A percentile compares a stretch with the other conserved stretches of the same genome.
Evolutionary conservation across 495 filamentous ascomycete species (phyloP).

Genomic region (Ascodesmis nigricans): DNA sequence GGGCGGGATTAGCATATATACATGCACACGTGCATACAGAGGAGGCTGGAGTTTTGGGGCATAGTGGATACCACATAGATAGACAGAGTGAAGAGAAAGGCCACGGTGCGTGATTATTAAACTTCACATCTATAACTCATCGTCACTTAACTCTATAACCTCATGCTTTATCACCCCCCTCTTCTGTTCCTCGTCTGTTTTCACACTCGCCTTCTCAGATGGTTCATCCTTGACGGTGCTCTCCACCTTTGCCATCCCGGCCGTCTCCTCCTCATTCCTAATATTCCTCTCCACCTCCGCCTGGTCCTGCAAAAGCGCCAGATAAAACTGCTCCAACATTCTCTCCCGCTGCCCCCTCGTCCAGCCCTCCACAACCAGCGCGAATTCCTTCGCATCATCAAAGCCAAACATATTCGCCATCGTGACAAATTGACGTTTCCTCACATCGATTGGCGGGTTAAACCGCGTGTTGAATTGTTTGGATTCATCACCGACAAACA

Average conservation of each 20-base stretch:
- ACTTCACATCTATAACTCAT: no score
- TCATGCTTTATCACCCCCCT: background rate
- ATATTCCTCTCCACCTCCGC: constrained; percentile 25
- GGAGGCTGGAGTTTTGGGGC: no score
- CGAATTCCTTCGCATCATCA: constrained; percentile 60
- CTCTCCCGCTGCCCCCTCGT: constrained; percentile 64
- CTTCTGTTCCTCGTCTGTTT: background rate
- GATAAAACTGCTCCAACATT: constrained; percentile 67
- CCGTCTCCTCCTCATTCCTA: constrained; percentile 13
- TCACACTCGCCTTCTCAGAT: constrained; percentile 1
- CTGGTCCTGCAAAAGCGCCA: constrained; percentile 27
- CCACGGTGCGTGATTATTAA: no score
- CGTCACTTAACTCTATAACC: no score
- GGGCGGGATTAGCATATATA: no score
- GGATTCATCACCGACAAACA: constrained; percentile 24
- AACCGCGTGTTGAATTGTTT: constrained; percentile 31
- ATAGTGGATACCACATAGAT: no score
- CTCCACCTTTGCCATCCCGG: background rate
- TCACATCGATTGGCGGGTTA: constrained; percentile 52
- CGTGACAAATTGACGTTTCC: constrained; percentile 65
- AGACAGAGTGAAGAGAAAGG: no score
- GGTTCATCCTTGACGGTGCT: constrained; percentile 5
- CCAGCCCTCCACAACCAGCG: constrained; percentile 80
- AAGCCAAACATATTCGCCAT: constrained; percentile 73
- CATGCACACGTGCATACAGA: no score